Base-by-base conservation (phyloP, 208 protist species). In the Leishmania arabica region DNA sequence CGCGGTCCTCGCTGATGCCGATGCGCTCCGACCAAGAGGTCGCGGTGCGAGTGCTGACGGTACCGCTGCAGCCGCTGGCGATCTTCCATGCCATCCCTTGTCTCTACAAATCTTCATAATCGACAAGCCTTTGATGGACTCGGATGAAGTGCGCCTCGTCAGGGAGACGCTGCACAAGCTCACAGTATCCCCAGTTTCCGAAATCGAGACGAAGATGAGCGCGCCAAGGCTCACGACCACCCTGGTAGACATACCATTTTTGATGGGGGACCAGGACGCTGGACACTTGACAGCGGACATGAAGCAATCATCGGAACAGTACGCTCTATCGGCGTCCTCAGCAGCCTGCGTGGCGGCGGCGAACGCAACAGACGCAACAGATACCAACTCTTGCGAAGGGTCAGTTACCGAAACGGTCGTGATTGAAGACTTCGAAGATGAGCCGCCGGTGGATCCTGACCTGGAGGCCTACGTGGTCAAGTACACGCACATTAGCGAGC, bases 41-140 rank as follows among this genome's bases (percentile, higher is more conserved):
- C 56, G 53, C n/a, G 62, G 1, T 24, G 3, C 27, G 11, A n/a
- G 31, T 1, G 9, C 24, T 58, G 45, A 45, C 17, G 8, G 70
- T 1, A 49, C 42, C 1, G 13, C 19, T 8, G 34, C 42, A 0
- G 42, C 19, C 34, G 27, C 15, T 24, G 45, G 15, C 24, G 56
- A 58, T 62, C 27, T 62, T 27, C 42, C 19, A 6, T 79, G 56
- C 17, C 77, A 91, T 51, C 88, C 85, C 0, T 56, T 77, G 19
- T 62, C 75, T n/a, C 77, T 95, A 49, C 87, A 93, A 53, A 84
- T 94, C 9, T 93, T 92, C 58, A 82, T 95, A 34, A 89, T 95
- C 71, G 85, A 89, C 64, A 51, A 82, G 27, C 86, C 85, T 6
- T 77, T 95, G 27, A 92, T 95, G 90, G 81, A 87, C 68, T 3